These are phyloP conservation scores for Magnaporthiopsis incrustans DNA, from an alignment of 2,329 filamentous ascomycete species.

Conservation along the genomic window DNA sequence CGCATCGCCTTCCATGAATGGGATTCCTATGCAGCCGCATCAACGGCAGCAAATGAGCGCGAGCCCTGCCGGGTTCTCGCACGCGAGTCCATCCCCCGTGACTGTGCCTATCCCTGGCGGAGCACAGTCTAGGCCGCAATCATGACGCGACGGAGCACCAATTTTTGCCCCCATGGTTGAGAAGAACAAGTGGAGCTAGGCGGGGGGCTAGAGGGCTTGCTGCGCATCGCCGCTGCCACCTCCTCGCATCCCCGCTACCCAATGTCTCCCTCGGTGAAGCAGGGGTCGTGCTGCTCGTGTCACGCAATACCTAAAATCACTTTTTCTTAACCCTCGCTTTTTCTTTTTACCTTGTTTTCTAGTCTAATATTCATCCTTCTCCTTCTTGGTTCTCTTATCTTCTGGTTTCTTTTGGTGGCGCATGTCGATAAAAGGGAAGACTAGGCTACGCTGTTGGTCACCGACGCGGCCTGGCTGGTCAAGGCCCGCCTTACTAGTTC, in stretches of 20 bases:
- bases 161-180: too few species aligned
- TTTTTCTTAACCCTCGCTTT: not conserved
- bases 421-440: conserved; percentile 1
- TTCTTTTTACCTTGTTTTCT: not conserved
- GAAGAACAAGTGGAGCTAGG: not conserved
- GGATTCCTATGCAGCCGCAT: conserved; percentile 10
- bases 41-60: conserved; percentile 10
- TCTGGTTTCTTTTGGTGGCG: not conserved
- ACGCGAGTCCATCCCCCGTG: conserved; percentile 4
- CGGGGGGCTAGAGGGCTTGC: not conserved
- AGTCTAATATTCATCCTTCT: not conserved
- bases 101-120: conserved; percentile 1
- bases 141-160: not conserved
- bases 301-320: not conserved
- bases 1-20: conserved; percentile 13
- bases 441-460: not conserved
- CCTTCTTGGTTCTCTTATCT: conserved; percentile 3
- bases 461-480: not conserved
- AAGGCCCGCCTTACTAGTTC: not conserved
- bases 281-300: not conserved
- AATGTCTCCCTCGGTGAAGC: not conserved
- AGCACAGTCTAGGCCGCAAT: conserved; percentile 3
- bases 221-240: not conserved
- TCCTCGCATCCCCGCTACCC: not conserved
- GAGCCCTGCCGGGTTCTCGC: conserved; percentile 13